Base-by-base conservation (phyloP, 139 green algal species). In the Raphidocelis subcapitata region DNA sequence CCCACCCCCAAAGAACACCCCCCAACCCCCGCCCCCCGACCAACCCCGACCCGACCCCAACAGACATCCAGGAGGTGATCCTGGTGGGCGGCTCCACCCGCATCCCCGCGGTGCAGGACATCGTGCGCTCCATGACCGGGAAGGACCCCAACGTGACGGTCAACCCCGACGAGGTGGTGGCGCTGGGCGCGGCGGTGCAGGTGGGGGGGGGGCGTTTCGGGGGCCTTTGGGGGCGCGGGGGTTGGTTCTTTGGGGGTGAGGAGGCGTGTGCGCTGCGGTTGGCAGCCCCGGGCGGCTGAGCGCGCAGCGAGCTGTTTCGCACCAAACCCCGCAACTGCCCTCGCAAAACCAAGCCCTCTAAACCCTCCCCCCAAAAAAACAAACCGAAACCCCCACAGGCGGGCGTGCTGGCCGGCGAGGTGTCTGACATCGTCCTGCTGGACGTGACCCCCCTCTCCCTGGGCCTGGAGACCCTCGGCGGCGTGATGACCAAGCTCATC, bases 101-200 rank as follows among this genome's bases (percentile, higher is more conserved):
- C 66, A 99, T 99, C 74, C 96, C 96, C 28, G 91, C 95, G 4
- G 95, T 99, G 41, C 80, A 93, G 64, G 88, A 95, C 23, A 81
- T 99, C 61, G 96, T 99, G 2, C 79, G 93, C 78, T 92, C 88
- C 74, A 85, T 99, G 67, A 90, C 87, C 31, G 87, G 89, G 72
- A 97, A 96, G 90, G 83, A 95, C 62, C 94, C 96, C 72, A 99
- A 99, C 84, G 90, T 98, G 65, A 92, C 87, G 1, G 96, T 99
- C 0, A 99, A 99, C 87, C 96, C 96, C 28, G 96, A 99, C 73
- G 96, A 99, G 90, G 96, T 99, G 44, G 96, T 99, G 41, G 96
- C 96, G 0, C 91, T 99, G 32, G 96, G 96, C 35, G 96, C 96
- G 0, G 96, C 96, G 10, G 96, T 99, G 62, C 96, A 99, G 87